phyloP scores from a whole-genome alignment of 768 basidiomycete species.

The Lactarius sp. region DNA sequence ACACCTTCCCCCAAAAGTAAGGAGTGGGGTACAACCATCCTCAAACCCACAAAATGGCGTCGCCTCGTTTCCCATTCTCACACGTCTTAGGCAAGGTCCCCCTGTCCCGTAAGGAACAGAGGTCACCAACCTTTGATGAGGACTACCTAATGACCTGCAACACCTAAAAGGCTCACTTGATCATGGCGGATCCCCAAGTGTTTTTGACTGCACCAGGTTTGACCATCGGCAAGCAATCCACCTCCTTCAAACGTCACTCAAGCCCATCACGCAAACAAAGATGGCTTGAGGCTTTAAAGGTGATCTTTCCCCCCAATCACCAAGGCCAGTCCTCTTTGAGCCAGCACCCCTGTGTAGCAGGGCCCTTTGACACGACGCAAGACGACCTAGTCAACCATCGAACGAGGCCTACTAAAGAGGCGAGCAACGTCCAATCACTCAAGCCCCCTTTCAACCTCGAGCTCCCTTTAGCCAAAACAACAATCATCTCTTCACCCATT shows the following conservation, averaged over 20 bases:
- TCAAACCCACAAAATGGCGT: slow-evolving; percentile 30
- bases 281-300: slow-evolving; percentile 24
- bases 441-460: slow-evolving; percentile 10
- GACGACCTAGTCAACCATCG: slow-evolving; percentile 9
- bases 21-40: slow-evolving; percentile 17
- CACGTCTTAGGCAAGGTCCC: slow-evolving; percentile 39
- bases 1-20: not conserved
- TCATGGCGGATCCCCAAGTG: slow-evolving; percentile 33
- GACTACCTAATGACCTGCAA: slow-evolving; percentile 3
- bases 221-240: slow-evolving; percentile 38
- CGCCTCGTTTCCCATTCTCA: slow-evolving; percentile 45
- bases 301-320: slow-evolving; percentile 5
- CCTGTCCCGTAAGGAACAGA: slow-evolving; percentile 29
- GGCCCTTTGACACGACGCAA: slow-evolving; percentile 7
- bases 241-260: slow-evolving; percentile 29
- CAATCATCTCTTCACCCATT: too few relatives aligned
- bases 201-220: slow-evolving; percentile 33
- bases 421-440: not conserved
- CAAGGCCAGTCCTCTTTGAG: slow-evolving; percentile 22
- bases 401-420: slow-evolving; percentile 14
- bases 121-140: slow-evolving; percentile 31
- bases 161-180: not conserved
- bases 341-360: slow-evolving; percentile 19
- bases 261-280: slow-evolving; percentile 25
- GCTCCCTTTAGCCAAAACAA: too few relatives aligned